Evolutionary conservation across 164 flowering plant genomes (phyloP), one percentile per base, ranked within the genome.

Genomic region (Magnolia officinalis): DNA sequence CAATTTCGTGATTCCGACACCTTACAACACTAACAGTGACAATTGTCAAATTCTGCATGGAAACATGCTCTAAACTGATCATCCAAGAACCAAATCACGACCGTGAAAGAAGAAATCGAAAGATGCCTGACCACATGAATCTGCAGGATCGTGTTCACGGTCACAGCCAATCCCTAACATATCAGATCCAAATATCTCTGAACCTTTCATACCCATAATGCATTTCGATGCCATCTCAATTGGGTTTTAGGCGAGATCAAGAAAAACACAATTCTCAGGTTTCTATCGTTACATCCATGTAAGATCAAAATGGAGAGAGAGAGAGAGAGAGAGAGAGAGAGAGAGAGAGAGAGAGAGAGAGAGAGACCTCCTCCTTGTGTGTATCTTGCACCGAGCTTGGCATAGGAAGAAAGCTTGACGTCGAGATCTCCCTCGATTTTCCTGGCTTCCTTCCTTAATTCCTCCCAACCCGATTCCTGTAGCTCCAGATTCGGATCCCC

Each of bases 351-450:
- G 52, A 24, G 9, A 68, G 0, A 2, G 11, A 1, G 74, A n/a
- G 37, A 74, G 68, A 13, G 50, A 21, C 8, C 11, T 66, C 92
- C 90, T 82, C 90, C 94, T 80, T 92, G 98, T 14, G 92, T 84
- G 87, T 89, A 90, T 61, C 96, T 81, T 26, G 93, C 83, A 24
- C 98, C 94, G 73, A 95, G 94, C 83, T 92, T 95, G 26, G 91
- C 97, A 74, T 93, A 95, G 23, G 98, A 95, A 79, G 94, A 91
- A 78, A 95, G 94, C 86, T 93, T 95, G 63, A 91, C 97, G 63
- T 95, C 98, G 74, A 95, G 93, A 93, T 95, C 97, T n/a, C 98
- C 96, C 73, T 95, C 98, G 79, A 95, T 85, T 87, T 95, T 95
- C 63, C 96, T 82, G 7, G 98, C 98, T 75, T 95, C 97, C 74